Percentiles rank a stretch among this genome's conserved stretches.
phyloP scores from a whole-genome alignment of 2,329 filamentous ascomycete species.

The Aspergillus udagawae region DNA sequence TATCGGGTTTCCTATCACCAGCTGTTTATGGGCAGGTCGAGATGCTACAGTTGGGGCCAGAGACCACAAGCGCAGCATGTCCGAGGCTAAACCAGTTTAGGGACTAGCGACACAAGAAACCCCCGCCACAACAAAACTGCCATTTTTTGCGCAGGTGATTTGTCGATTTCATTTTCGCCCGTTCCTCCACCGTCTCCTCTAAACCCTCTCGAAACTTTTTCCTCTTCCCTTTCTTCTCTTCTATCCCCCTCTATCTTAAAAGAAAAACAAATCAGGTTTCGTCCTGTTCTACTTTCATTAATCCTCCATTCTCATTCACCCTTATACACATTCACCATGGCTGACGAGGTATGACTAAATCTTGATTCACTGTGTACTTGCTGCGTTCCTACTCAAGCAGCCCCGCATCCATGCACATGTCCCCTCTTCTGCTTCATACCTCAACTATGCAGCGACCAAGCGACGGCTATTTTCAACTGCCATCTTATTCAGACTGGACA shows the following conservation, averaged over 20 bases:
- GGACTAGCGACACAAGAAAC: constrained; percentile 20
- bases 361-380: constrained; percentile 11
- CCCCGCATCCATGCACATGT: constrained; percentile 27
- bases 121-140: constrained; percentile 34
- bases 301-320: constrained; percentile 7
- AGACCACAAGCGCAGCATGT: constrained; percentile 2
- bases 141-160: constrained; percentile 24
- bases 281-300: constrained; percentile 13
- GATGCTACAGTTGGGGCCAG: constrained; percentile 4
- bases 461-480: not conserved
- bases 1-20: not conserved
- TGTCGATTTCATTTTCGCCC: constrained; percentile 22
- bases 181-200: constrained; percentile 18
- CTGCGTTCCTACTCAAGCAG: constrained; percentile 21
- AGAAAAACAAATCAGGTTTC: constrained; percentile 11
- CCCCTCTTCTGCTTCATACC: constrained; percentile 3
- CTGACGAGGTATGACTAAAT: constrained; percentile 58
- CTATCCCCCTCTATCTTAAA: constrained; percentile 13
- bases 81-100: constrained; percentile 21
- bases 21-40: constrained; percentile 1
- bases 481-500: not conserved
- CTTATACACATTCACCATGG: constrained; percentile 51
- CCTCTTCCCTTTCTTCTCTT: constrained; percentile 16
- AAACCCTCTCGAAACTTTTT: constrained; percentile 18
- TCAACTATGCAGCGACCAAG: constrained; percentile 3